These are phyloP conservation scores for Zoysia matrella DNA, from an alignment of 202 grass and related monocot species.

Conservation along the genomic window DNA sequence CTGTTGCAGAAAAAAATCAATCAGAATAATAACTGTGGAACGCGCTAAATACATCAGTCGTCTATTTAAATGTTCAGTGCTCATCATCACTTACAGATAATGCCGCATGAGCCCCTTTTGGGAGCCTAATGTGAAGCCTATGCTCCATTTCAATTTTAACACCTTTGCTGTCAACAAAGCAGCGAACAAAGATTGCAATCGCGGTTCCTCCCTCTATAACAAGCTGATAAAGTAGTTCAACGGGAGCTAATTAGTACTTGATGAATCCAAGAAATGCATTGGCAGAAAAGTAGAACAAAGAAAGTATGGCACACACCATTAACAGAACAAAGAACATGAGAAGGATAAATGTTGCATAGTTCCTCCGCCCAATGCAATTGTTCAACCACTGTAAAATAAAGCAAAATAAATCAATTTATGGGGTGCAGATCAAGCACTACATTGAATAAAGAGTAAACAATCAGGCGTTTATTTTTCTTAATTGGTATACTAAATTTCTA, in stretches of 20 bases:
- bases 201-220: constrained; percentile 74
- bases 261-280: not conserved
- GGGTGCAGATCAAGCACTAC: not conserved
- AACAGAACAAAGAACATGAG: constrained; percentile 81
- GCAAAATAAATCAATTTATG: not conserved
- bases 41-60: not conserved
- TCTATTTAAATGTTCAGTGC: not conserved
- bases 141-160: constrained; percentile 68
- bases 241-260: constrained; percentile 1
- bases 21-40: not conserved
- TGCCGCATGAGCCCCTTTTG: constrained; percentile 85
- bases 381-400: constrained; percentile 80
- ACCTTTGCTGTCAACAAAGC: constrained; percentile 70
- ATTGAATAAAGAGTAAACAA: not conserved
- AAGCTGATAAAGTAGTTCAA: constrained; percentile 60
- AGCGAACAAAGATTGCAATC: constrained; percentile 76
- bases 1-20: constrained; percentile 37
- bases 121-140: constrained; percentile 72
- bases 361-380: constrained; percentile 97
- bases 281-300: not conserved
- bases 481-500: not conserved
- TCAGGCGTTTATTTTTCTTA: constrained; percentile 1
- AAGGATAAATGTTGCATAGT: constrained; percentile 89
- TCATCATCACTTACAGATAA: constrained; percentile 64
- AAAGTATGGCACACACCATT: constrained; percentile 55